Conservation (phyloP, 495 filamentous ascomycete genomes). For the Hypoxylon fuscum region DNA sequence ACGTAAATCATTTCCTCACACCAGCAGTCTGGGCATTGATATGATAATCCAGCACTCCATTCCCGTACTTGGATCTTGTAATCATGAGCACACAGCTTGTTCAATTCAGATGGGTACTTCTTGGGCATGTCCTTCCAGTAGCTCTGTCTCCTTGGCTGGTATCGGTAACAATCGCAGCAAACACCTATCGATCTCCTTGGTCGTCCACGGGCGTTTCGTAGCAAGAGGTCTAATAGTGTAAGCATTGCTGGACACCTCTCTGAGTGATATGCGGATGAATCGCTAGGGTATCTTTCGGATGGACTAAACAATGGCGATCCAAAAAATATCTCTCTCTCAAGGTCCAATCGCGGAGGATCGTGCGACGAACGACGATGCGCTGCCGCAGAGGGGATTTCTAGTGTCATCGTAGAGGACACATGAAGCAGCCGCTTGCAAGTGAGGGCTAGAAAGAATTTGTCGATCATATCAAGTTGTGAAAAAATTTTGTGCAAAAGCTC, state of each 20-base stretch:
- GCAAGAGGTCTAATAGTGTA: background rate
- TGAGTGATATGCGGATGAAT: background rate
- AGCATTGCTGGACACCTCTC: background rate
- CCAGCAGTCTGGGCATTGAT: background rate
- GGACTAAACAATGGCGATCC: no score
- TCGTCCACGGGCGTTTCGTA: background rate
- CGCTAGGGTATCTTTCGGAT: no score
- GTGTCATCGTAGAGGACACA: background rate
- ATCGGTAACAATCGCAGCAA: slow-evolving; percentile 3
- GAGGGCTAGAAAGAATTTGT: background rate
- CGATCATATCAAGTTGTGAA: background rate
- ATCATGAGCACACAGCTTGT: no score
- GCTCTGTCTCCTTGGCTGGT: background rate
- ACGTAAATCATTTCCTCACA: background rate
- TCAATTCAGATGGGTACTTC: background rate
- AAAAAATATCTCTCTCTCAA: no score
- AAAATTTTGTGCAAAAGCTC: background rate
- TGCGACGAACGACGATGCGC: no score
- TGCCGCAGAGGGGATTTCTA: background rate
- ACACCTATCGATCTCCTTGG: background rate
- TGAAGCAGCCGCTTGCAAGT: background rate
- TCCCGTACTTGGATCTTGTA: no score
- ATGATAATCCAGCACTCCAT: background rate
- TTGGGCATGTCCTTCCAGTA: background rate
- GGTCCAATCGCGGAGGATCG: no score